Conservation (phyloP, 495 filamentous ascomycete genomes). For the Ramalina peruviana region DNA sequence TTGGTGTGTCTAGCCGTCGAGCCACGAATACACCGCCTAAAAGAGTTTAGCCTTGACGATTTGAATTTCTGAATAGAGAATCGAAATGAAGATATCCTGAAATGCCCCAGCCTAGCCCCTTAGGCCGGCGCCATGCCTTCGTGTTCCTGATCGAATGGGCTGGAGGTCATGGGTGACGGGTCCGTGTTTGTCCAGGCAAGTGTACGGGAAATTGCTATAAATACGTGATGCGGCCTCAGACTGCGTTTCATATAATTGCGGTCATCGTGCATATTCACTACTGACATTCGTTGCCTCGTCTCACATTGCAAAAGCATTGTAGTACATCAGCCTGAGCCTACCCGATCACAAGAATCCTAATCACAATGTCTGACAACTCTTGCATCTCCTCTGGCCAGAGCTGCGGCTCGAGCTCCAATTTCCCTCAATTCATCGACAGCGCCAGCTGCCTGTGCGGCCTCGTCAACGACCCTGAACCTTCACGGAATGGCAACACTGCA, state of each 20-base stretch:
- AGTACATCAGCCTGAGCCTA: neutral
- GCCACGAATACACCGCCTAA: too few relatives aligned
- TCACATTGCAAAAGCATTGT: neutral
- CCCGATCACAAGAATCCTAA: neutral
- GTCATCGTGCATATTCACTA: slow-evolving; percentile 1
- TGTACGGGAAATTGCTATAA: neutral
- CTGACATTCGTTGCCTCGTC: neutral
- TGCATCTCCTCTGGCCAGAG: slow-evolving; percentile 7
- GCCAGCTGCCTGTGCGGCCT: slow-evolving; percentile 11
- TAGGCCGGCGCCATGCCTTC: neutral
- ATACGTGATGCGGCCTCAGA: neutral
- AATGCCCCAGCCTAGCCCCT: slow-evolving; percentile 10
- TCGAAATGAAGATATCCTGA: slow-evolving; percentile 15
- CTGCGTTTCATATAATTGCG: neutral
- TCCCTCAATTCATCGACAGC: slow-evolving; percentile 10
- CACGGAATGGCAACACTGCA: slow-evolving; percentile 6
- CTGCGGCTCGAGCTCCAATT: slow-evolving; percentile 8
- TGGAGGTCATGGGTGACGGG: neutral
- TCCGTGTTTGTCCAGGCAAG: neutral
- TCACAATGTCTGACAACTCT: slow-evolving; percentile 9
- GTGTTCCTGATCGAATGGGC: neutral
- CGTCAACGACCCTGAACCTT: slow-evolving; percentile 1
- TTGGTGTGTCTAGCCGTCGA: too few relatives aligned
- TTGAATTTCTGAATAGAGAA: neutral
- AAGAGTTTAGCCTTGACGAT: too few relatives aligned